Conservation (phyloP, 2,329 filamentous ascomycete genomes). For the Penicillium sp. region DNA sequence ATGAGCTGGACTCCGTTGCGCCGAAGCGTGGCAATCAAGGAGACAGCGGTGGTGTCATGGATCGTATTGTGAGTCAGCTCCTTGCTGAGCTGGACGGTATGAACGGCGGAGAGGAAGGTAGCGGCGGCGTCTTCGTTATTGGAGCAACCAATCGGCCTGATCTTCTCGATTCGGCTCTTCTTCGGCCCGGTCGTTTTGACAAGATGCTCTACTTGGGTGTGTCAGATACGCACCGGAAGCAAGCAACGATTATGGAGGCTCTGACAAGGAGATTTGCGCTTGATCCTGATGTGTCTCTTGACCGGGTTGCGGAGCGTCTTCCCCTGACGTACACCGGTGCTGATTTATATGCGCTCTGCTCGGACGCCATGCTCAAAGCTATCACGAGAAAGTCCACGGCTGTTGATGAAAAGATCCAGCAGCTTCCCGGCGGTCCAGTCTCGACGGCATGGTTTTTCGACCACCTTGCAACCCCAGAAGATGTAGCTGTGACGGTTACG, state of each 20-base stretch:
- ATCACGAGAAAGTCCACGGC: conserved; percentile 81
- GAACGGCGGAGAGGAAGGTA: conserved; percentile 78
- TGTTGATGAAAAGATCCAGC: conserved; percentile 76
- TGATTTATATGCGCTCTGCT: conserved; percentile 94
- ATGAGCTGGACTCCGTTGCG: conserved; percentile 94
- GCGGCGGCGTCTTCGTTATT: conserved; percentile 87
- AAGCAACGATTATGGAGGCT: conserved; percentile 87
- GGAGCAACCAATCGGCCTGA: conserved; percentile 94
- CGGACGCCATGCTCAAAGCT: conserved; percentile 97
- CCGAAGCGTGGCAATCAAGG: conserved; percentile 96
- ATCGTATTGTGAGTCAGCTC: conserved; percentile 90
- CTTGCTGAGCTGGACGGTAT: conserved; percentile 95
- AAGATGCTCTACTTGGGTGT: conserved; percentile 98
- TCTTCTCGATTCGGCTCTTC: conserved; percentile 79
- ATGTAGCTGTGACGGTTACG: conserved; percentile 79
- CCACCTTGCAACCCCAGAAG: conserved; percentile 73
- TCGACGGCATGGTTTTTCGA: conserved; percentile 95
- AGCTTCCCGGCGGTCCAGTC: conserved; percentile 55
- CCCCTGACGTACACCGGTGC: conserved; percentile 97
- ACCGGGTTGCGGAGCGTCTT: conserved; percentile 65
- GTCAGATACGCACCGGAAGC: conserved; percentile 93
- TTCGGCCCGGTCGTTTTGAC: conserved; percentile 88
- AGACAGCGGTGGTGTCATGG: conserved; percentile 96
- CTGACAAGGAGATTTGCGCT: conserved; percentile 92
- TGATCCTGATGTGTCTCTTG: conserved; percentile 69